Conservation (phyloP, 495 filamentous ascomycete species). For the Baudoinia panamericana region DNA sequence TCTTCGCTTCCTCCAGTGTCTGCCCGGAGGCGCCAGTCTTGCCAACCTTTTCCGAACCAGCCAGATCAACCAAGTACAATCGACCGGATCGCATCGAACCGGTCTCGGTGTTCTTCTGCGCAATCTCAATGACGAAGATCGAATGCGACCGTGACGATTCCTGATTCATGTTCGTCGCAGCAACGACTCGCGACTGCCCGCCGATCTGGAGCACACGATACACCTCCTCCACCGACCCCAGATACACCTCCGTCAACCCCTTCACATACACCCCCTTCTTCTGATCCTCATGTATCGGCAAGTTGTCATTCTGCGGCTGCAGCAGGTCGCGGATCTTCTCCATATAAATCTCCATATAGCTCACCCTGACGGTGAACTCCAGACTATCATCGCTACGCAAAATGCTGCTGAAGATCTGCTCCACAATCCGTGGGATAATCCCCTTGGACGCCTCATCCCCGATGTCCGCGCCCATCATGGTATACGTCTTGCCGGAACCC, state of each 20-base stretch:
- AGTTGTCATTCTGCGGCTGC: constrained; percentile 83
- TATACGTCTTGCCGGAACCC: constrained; percentile 95
- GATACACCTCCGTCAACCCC: constrained; percentile 86
- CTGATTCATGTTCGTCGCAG: constrained; percentile 99
- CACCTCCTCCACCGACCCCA: constrained; percentile 87
- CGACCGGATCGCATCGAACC: constrained; percentile 94
- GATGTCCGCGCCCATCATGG: constrained; percentile 97
- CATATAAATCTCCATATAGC: constrained; percentile 99
- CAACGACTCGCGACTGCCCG: constrained; percentile 76
- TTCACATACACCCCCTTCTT: constrained; percentile 94
- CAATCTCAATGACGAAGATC: constrained; percentile 93
- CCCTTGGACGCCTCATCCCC: constrained; percentile 80
- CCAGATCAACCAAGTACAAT: constrained; percentile 92
- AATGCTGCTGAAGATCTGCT: constrained; percentile 95
- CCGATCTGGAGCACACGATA: constrained; percentile 95
- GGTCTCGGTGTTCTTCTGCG: constrained; percentile 95
- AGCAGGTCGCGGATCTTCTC: constrained; percentile 91
- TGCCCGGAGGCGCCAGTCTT: constrained; percentile 97
- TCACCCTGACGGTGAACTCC: constrained; percentile 93
- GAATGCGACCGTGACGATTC: constrained; percentile 97
- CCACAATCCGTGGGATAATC: constrained; percentile 92
- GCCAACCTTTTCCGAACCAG: constrained; percentile 94
- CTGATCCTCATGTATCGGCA: constrained; percentile 96
- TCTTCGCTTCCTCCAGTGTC: constrained; percentile 96
- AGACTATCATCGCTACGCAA: constrained; percentile 81